phyloP scores from a whole-genome alignment of 129 eudicot genomes.

The Flaveria ramosissima region DNA sequence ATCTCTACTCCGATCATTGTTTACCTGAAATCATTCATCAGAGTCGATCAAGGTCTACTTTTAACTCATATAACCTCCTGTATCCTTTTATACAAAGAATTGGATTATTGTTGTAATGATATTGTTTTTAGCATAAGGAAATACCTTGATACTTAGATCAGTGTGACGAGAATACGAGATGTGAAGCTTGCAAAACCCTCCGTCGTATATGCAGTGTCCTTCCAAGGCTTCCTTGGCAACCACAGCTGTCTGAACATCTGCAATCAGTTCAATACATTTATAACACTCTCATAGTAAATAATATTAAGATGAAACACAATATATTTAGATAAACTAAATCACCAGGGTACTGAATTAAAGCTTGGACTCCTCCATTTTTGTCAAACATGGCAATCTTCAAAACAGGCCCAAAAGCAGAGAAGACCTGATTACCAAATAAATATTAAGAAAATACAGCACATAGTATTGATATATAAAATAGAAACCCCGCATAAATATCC shows the following conservation, averaged over 20 bases:
- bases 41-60: too few species aligned
- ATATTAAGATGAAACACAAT: neutral
- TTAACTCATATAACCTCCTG: neutral
- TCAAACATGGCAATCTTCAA: slow-evolving; percentile 97
- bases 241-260: slow-evolving; percentile 42
- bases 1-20: slow-evolving; percentile 95
- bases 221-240: slow-evolving; percentile 91
- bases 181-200: slow-evolving; percentile 98
- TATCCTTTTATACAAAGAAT: neutral
- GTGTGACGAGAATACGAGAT: slow-evolving; percentile 95
- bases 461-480: neutral
- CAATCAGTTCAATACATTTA: neutral
- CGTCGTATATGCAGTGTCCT: slow-evolving; percentile 97
- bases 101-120: neutral
- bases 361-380: slow-evolving; percentile 96
- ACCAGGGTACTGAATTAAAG: slow-evolving; percentile 95
- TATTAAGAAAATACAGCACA: neutral
- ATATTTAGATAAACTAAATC: slow-evolving; percentile 21
- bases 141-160: slow-evolving; percentile 92
- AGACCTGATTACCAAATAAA: slow-evolving; percentile 54
- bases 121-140: neutral
- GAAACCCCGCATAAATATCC: neutral
- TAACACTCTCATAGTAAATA: neutral
- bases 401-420: slow-evolving; percentile 89
- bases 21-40: slow-evolving; percentile 45